Evolutionary conservation across 2,329 filamentous ascomycete species (phyloP).

Genomic region (Monosporascus sp.): DNA sequence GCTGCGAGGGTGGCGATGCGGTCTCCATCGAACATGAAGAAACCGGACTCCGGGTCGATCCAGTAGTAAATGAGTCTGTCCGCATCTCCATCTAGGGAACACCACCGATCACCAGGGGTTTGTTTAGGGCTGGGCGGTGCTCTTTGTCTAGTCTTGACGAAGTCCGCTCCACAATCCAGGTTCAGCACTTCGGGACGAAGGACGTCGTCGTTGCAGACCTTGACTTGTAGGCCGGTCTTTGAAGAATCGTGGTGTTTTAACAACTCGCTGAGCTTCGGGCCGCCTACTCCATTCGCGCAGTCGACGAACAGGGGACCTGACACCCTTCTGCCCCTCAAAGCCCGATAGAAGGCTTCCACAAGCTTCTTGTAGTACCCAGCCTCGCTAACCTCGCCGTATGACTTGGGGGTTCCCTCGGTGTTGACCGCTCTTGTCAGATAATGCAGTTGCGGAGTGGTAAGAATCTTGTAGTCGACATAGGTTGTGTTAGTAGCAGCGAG

Average conservation of each 20-base stretch:
- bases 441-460: constrained; percentile 97
- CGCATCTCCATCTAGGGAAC: constrained; percentile 90
- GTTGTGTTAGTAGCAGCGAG: constrained; percentile 71
- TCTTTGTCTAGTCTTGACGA: constrained; percentile 93
- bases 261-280: constrained; percentile 81
- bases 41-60: constrained; percentile 73
- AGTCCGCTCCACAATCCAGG: constrained; percentile 92
- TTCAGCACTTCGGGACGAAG: constrained; percentile 86
- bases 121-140: constrained; percentile 80
- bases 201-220: constrained; percentile 88
- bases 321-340: constrained; percentile 72
- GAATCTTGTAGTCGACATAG: constrained; percentile 78
- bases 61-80: constrained; percentile 97
- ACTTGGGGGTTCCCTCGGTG: constrained; percentile 78
- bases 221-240: constrained; percentile 71
- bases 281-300: constrained; percentile 94
- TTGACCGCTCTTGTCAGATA: constrained; percentile 94
- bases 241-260: constrained; percentile 74
- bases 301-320: constrained; percentile 77
- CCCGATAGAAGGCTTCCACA: constrained; percentile 73
- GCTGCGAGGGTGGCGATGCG: constrained; percentile 93
- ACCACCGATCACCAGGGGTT: constrained; percentile 70
- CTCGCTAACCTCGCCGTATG: constrained; percentile 87
- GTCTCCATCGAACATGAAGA: constrained; percentile 92
- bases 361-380: constrained; percentile 94